These are phyloP conservation scores for Alternaria alternata DNA, from an alignment of 2,329 filamentous ascomycete genomes.

Conservation along the genomic window DNA sequence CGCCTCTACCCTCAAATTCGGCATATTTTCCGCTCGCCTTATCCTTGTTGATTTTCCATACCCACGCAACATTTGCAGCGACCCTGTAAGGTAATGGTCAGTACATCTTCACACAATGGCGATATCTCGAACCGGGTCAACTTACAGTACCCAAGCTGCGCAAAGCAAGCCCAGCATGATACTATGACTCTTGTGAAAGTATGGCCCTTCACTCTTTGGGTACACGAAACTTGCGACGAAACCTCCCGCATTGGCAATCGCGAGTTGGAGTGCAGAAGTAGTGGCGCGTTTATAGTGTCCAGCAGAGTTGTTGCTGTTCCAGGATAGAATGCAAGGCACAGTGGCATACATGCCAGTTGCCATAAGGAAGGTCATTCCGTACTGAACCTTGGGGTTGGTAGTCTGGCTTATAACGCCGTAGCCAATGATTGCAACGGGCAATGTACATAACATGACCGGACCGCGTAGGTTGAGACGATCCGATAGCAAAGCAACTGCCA, in stretches of 20 bases:
- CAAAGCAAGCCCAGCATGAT: constrained; percentile 68
- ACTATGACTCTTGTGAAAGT: constrained; percentile 68
- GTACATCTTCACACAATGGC: not conserved
- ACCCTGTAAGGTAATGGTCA: constrained; percentile 53
- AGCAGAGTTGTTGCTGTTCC: constrained; percentile 73
- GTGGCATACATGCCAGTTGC: constrained; percentile 70
- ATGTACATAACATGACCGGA: constrained; percentile 67
- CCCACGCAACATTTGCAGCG: constrained; percentile 68
- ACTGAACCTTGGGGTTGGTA: constrained; percentile 61
- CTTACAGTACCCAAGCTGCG: constrained; percentile 71
- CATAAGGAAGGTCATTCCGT: constrained; percentile 74
- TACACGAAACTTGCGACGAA: constrained; percentile 73
- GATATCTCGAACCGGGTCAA: constrained; percentile 23
- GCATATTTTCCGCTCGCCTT: constrained; percentile 68
- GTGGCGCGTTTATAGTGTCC: constrained; percentile 76
- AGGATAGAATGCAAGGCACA: constrained; percentile 69
- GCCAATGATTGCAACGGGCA: constrained; percentile 70
- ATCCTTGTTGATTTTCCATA: constrained; percentile 69
- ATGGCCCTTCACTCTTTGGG: constrained; percentile 63
- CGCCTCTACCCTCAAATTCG: constrained; percentile 64
- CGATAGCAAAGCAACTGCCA: constrained; percentile 65
- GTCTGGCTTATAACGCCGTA: constrained; percentile 70
- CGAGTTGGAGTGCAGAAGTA: constrained; percentile 69
- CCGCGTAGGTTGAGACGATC: constrained; percentile 68
- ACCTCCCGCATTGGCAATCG: constrained; percentile 72